A percentile compares a stretch with the other conserved stretches of the same genome.
Conservation (phyloP, 805 yeast species). For the Kodamaea jinghongensis region DNA sequence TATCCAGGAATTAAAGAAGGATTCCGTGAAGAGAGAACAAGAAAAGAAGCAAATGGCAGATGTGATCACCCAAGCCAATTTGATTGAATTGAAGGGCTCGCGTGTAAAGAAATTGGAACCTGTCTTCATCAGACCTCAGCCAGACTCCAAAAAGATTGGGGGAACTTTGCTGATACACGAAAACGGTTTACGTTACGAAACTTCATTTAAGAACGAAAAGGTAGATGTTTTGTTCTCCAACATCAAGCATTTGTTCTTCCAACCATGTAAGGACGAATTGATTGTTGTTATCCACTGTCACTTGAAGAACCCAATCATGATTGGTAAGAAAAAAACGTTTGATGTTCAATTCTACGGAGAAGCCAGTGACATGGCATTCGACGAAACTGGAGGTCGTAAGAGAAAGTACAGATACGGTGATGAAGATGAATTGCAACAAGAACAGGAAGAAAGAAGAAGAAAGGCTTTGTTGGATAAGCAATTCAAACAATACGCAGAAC, state of each 20-base stretch:
- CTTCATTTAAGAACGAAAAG: conserved; percentile 76
- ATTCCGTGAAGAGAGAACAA: conserved; percentile 82
- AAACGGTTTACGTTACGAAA: conserved; percentile 92
- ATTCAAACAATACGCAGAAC: conserved; percentile 84
- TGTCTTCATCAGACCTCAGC: conserved; percentile 90
- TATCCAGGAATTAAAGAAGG: conserved; percentile 89
- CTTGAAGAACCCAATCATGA: conserved; percentile 86
- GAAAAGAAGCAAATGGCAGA: conserved; percentile 92
- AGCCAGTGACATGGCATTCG: conserved; percentile 93
- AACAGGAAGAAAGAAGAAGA: conserved; percentile 95
- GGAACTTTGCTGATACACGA: conserved; percentile 90
- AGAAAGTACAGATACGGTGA: conserved; percentile 90
- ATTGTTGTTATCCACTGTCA: conserved; percentile 91
- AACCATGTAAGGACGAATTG: conserved; percentile 92
- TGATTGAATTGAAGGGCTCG: conserved; percentile 77
- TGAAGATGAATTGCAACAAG: conserved; percentile 97
- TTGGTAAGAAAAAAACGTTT: conserved; percentile 92
- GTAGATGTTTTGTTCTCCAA: conserved; percentile 87
- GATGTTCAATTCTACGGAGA: conserved; percentile 96
- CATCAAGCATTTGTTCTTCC: conserved; percentile 91
- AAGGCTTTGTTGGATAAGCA: conserved; percentile 89
- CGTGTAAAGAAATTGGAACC: conserved; percentile 85
- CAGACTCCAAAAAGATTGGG: conserved; percentile 94
- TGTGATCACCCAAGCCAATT: conserved; percentile 86
- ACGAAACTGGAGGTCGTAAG: conserved; percentile 94